Base-by-base conservation (phyloP, 345 rosid species). In the Pistacia integerrima region DNA sequence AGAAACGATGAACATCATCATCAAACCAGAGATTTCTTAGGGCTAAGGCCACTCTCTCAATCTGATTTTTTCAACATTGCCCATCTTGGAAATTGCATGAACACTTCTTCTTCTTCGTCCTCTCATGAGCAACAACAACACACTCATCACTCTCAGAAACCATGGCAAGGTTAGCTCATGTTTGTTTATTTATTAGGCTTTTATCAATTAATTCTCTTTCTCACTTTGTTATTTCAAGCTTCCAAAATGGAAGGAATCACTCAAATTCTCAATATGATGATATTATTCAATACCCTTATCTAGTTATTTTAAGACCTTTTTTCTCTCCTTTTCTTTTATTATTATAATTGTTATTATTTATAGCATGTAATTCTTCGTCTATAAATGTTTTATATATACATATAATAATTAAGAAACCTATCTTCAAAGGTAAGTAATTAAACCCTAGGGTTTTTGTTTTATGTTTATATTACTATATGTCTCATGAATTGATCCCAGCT, bases 11-110 rank as follows among this genome's bases (percentile, higher is more conserved):
- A 41, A 7, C 46, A 41, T 41, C 46, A 41, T 41, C 46, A 41
- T 41, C 46, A 41, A 41, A 94, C 98, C 0, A 90, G 98, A 84
- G 98, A 94, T 79, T 94, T 94, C 90, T 86, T 93, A 84, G 97
- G 96, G 46, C 70, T 93, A 51, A 83, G 92, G 78, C 85, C 94
- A 4, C 82, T 91, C 44, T 89, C 95, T 59, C 94, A 87, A n/a
- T 87, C 83, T 77, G 95, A 90, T 78, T 87, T 95, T 74, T 78
- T 95, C 69, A 88, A 82, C 73, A 85, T 91, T 70, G 88, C 92
- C 33, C 94, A 90, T 48, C 85, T 93, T 46, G 90, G 88, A 8
- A 86, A 83, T 36, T 88, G 88, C 87, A 85, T 89, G 36, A 83
- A 86, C 74, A 55, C 80, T 76, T 64, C 67, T 63, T 30, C 67